phyloP scores from a whole-genome alignment of 176 grass and related monocot genomes.

The Phoenix roebelenii region DNA sequence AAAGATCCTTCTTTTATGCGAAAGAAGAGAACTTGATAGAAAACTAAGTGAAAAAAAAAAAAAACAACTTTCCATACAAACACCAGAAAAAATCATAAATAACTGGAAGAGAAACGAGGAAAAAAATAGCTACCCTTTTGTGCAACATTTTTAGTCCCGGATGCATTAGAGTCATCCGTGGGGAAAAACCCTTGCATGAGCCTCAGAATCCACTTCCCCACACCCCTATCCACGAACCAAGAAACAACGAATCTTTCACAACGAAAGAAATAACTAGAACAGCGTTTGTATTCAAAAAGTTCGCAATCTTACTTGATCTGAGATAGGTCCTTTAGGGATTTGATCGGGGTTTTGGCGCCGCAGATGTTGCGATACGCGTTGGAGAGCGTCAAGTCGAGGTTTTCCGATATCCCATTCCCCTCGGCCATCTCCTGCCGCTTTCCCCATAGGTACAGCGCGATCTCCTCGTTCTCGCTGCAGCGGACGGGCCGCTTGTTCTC shows the following conservation, averaged over 20 bases:
- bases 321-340: conserved; percentile 59
- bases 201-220: conserved; percentile 59
- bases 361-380: conserved; percentile 60
- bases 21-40: background rate
- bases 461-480: conserved; percentile 60
- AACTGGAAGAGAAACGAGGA: background rate
- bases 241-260: background rate
- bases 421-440: conserved; percentile 64
- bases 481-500: conserved; percentile 27
- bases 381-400: conserved; percentile 46
- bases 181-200: conserved; percentile 63
- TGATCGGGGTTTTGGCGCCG: conserved; percentile 49
- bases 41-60: background rate
- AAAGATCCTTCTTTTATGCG: conserved; percentile 1
- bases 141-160: conserved; percentile 21
- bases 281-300: conserved; percentile 6
- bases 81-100: background rate
- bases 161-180: conserved; percentile 15
- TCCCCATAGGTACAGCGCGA: conserved; percentile 37
- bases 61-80: background rate
- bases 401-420: conserved; percentile 35
- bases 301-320: conserved; percentile 49
- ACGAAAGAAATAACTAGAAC: background rate
- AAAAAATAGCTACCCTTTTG: conserved; percentile 9
- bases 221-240: conserved; percentile 37